phyloP scores from a whole-genome alignment of 2,329 filamentous ascomycete genomes.

The Pseudohalonectria lignicola region DNA sequence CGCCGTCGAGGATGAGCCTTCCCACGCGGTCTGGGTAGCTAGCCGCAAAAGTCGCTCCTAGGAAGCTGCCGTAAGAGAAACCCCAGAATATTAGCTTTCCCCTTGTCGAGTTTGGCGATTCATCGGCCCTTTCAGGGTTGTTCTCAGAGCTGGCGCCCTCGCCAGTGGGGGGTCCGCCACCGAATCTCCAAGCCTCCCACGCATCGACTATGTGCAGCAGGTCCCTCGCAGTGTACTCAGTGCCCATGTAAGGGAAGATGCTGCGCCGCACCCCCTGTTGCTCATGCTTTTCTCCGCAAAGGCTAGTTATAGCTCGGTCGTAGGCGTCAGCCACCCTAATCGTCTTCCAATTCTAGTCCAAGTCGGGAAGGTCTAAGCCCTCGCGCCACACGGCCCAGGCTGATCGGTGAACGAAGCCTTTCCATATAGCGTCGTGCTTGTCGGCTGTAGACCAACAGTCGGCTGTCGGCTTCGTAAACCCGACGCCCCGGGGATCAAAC shows the following conservation, averaged over 20 bases:
- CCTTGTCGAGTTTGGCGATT: conserved; percentile 2
- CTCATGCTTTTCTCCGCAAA: conserved; percentile 15
- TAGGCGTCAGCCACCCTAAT: conserved; percentile 22
- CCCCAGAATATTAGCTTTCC: conserved; percentile 22
- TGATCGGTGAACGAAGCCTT: conserved; percentile 11
- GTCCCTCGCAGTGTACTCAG: conserved; percentile 23
- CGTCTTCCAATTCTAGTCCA: conserved; percentile 14
- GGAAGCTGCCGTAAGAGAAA: conserved; percentile 23
- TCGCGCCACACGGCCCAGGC: conserved; percentile 18
- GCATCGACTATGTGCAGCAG: conserved; percentile 28
- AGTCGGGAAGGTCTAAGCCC: conserved; percentile 20
- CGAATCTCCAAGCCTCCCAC: conserved; percentile 21
- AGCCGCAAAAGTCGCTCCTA: conserved; percentile 23
- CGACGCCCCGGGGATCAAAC: conserved; percentile 35
- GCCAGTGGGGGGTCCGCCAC: conserved; percentile 6
- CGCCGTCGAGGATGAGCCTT: conserved; percentile 19
- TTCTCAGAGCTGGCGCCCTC: neutral
- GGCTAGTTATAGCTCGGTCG: conserved; percentile 18
- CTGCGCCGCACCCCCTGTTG: conserved; percentile 16
- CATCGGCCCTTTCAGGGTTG: too few relatives aligned
- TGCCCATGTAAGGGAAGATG: conserved; percentile 20
- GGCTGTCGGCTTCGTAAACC: conserved; percentile 24
- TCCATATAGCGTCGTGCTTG: conserved; percentile 10
- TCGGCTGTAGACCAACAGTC: conserved; percentile 22
- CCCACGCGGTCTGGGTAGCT: conserved; percentile 21